phyloP scores from a whole-genome alignment of 1,139 yeast species.

The Komagataea norvegica region DNA sequence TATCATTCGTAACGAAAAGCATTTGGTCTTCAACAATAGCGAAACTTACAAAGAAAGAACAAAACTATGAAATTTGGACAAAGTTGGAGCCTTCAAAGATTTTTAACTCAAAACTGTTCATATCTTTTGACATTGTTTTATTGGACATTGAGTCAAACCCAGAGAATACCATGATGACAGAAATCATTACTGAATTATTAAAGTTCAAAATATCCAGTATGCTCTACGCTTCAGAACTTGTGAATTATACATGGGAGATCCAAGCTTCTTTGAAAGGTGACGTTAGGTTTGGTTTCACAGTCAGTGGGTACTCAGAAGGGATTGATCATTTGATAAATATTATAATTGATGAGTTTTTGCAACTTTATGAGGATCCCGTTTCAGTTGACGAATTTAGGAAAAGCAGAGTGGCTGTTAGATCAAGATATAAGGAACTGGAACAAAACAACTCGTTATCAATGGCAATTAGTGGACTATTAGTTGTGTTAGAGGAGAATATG shows the following conservation, averaged over 20 bases:
- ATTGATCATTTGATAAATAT: constrained; percentile 28
- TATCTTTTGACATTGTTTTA: constrained; percentile 43
- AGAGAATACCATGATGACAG: constrained; percentile 39
- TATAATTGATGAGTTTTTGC: constrained; percentile 21
- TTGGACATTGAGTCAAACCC: constrained; percentile 30
- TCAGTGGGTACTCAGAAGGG: constrained; percentile 45
- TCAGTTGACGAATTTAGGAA: constrained; percentile 37
- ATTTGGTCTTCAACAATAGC: constrained; percentile 28
- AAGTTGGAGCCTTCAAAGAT: constrained; percentile 32
- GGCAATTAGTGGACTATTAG: constrained; percentile 43
- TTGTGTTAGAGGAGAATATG: constrained; percentile 48
- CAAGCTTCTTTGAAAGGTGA: constrained; percentile 48
- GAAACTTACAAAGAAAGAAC: constrained; percentile 25
- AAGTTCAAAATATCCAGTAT: constrained; percentile 35
- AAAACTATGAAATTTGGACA: constrained; percentile 48
- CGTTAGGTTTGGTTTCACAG: constrained; percentile 42
- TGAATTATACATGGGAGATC: constrained; percentile 53
- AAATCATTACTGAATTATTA: constrained; percentile 45
- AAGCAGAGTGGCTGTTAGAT: constrained; percentile 41
- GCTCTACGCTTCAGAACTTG: constrained; percentile 46
- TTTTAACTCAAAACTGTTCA: constrained; percentile 29
- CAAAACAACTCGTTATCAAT: constrained; percentile 39
- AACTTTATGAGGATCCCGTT: constrained; percentile 11
- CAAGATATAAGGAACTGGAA: constrained; percentile 38
- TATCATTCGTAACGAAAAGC: constrained; percentile 31